phyloP scores from a whole-genome alignment of 2,329 filamentous ascomycete species.

The Hymenoscyphus fraxineus region DNA sequence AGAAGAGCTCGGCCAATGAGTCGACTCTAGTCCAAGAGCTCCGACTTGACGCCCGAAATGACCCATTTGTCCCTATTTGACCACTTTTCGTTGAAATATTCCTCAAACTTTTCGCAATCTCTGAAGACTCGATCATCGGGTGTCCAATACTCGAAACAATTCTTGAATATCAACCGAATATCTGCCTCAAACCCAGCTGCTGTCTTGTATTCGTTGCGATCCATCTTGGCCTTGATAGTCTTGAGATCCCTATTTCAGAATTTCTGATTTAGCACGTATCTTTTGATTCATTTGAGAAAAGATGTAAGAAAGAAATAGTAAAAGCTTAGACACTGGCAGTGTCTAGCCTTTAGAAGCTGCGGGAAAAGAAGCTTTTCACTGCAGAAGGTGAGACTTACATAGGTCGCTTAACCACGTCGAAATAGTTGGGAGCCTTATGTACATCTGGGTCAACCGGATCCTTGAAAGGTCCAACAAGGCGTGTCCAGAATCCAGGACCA shows the following conservation, averaged over 20 bases:
- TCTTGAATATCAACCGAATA: constrained; percentile 59
- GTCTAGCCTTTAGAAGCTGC: no score
- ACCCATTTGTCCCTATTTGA: constrained; percentile 53
- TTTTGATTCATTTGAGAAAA: no score
- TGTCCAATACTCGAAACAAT: constrained; percentile 63
- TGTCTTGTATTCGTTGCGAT: constrained; percentile 46
- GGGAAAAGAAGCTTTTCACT: no score
- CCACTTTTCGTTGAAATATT: constrained; percentile 57
- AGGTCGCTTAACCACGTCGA: constrained; percentile 55
- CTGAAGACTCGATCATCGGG: constrained; percentile 51
- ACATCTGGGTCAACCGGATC: constrained; percentile 54
- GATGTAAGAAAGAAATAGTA: no score
- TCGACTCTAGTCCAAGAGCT: background rate
- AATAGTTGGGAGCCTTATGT: constrained; percentile 59
- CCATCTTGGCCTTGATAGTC: constrained; percentile 59
- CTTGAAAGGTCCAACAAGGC: constrained; percentile 59
- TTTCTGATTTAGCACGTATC: no score
- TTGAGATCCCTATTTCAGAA: constrained; percentile 42
- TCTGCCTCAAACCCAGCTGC: constrained; percentile 54
- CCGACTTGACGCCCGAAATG: background rate
- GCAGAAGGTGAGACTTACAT: constrained; percentile 39
- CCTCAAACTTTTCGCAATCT: constrained; percentile 55
- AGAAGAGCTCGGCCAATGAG: background rate
- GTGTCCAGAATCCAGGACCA: constrained; percentile 63
- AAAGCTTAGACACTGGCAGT: no score